These are phyloP conservation scores for Candida sanyaensis DNA, from an alignment of 1,139 yeast genomes.

Conservation along the genomic window DNA sequence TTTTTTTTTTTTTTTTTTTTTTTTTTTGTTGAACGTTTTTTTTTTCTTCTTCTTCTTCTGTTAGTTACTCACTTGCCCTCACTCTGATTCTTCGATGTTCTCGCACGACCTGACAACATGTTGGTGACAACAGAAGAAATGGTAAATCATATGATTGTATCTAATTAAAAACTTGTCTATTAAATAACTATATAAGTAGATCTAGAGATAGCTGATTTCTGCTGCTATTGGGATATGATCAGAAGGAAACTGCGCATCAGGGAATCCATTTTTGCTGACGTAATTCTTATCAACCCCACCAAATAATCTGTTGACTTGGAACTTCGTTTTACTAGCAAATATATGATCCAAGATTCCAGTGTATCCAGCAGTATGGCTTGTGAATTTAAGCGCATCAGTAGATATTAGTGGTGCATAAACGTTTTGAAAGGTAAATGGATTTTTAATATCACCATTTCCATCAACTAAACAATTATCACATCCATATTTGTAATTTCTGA, in stretches of 20 bases:
- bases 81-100: background rate
- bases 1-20: too few relatives aligned
- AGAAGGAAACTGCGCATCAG: slow-evolving; percentile 44
- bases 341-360: slow-evolving; percentile 59
- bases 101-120: background rate
- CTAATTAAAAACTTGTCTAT: background rate
- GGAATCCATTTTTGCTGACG: slow-evolving; percentile 30
- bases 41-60: background rate
- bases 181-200: background rate
- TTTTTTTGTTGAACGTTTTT: slow-evolving; percentile 3
- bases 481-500: slow-evolving; percentile 35
- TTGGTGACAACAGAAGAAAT: background rate
- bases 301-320: slow-evolving; percentile 18
- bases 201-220: slow-evolving; percentile 10
- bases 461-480: slow-evolving; percentile 24
- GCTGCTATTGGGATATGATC: slow-evolving; percentile 41
- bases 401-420: slow-evolving; percentile 22
- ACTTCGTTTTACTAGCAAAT: slow-evolving; percentile 47
- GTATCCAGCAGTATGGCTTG: slow-evolving; percentile 52
- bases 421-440: slow-evolving; percentile 22
- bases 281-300: slow-evolving; percentile 25
- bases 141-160: background rate
- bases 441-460: slow-evolving; percentile 15
- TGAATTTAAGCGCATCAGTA: slow-evolving; percentile 33
- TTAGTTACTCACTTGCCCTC: background rate